Conservation (phyloP, 352 stramenopile genomes). For the Globisporangium acanthophoron region DNA sequence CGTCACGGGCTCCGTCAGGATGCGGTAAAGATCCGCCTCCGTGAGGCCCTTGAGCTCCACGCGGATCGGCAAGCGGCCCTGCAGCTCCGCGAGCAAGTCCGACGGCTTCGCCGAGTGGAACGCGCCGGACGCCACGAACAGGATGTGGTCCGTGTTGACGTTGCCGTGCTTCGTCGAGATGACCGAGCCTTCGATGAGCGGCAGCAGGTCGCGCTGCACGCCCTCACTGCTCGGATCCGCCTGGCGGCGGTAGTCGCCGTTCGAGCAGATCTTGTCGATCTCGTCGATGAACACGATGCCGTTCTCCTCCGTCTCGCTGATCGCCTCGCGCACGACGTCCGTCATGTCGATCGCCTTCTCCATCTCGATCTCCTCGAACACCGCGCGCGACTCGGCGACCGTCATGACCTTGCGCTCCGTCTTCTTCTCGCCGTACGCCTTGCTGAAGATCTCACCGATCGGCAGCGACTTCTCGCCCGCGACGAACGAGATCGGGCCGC, state of each 20-base stretch:
- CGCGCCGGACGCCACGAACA: conserved; percentile 97
- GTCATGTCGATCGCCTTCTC: conserved; percentile 92
- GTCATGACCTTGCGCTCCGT: conserved; percentile 92
- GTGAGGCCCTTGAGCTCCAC: conserved; percentile 98
- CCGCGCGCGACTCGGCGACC: conserved; percentile 88
- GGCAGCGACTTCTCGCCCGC: conserved; percentile 66
- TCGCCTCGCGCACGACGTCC: conserved; percentile 82
- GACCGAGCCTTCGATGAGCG: conserved; percentile 97
- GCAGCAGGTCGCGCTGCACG: conserved; percentile 98
- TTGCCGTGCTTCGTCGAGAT: conserved; percentile 99
- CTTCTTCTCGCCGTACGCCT: conserved; percentile 77
- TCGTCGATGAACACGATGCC: conserved; percentile 99
- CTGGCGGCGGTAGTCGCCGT: conserved; percentile 88
- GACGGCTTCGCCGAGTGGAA: conserved; percentile 98
- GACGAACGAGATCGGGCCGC: conserved; percentile 66
- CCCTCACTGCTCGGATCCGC: conserved; percentile 97
- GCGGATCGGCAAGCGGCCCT: conserved; percentile 97
- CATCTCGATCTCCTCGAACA: conserved; percentile 96
- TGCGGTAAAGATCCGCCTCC: conserved; percentile 98
- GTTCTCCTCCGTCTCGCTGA: conserved; percentile 95
- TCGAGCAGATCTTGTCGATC: conserved; percentile 99
- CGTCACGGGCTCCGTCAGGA: conserved; percentile 98
- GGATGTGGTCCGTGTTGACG: conserved; percentile 99
- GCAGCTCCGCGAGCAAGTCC: conserved; percentile 97
- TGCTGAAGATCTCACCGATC: conserved; percentile 63